Base-by-base conservation (phyloP, 805 yeast species). In the Pichia occidentalis region DNA sequence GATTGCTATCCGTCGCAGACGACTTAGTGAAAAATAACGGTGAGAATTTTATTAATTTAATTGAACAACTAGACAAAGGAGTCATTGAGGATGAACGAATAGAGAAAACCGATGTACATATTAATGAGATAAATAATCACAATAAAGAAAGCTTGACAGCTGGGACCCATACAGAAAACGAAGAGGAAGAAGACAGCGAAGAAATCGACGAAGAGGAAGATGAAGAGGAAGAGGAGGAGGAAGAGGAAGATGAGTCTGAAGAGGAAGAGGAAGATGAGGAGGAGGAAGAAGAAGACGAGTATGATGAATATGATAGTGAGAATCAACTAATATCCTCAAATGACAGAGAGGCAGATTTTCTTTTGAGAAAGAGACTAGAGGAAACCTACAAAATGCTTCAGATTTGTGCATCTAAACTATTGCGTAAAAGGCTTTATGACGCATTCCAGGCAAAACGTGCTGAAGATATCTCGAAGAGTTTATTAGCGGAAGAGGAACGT, bases 371-470 rank as follows among this genome's bases (percentile, higher is more conserved):
- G 56, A 70, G 87, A 35, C 61, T 84, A 51, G 80, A 76, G 50
- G 95, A 87, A 59, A 80, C 90, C 10, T 80, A 88, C 26, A 76
- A 82, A 19, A 71, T 85, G 68, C 71, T 88, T 44, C 86, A 85
- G 50, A 68, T 84, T 37, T 82, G 86, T 39, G 84, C 88, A 1
- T 80, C 92, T 4, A 76, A 85, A 37, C 67, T 85, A 54, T 71
- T 88, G 49, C 85, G 83, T 51, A 78, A 75, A 47, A 71, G 86
- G 31, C 72, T 88, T 23, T 67, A 83, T 51, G 75, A 71, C 22
- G 85, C 95, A 0, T 87, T 80, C 53, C 82, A 83, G 44, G 88
- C 81, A 50, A 81, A 77, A 46, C 74, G 82, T 33, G 88, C 95
- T 10, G 85, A 81, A 43, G 92, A 83, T 49, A 69, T 80, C 41